Base-by-base conservation (phyloP, 441 rosid genomes). In the Hura crepitans region DNA sequence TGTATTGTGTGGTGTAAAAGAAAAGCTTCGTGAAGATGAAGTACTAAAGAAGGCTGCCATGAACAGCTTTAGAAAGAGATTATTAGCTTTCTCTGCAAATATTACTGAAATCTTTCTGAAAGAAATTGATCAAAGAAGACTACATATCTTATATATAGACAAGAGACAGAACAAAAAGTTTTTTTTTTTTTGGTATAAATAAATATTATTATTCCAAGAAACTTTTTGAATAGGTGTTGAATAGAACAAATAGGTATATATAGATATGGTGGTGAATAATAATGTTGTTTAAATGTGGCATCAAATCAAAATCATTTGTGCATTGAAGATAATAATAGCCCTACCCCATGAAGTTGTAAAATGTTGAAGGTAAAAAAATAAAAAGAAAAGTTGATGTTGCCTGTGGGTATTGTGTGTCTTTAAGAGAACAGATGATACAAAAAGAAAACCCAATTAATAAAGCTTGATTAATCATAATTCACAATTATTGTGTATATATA, bases 231-330 rank as follows among this genome's bases (percentile, higher is more conserved):
- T 4, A n/a, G 8, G 50, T 42, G 28, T 58, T 5, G 17, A 62
- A n/a, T 22, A 70, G 66, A 39, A 49, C 2, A 13, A 10, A 42
- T 9, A 1, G 46, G 46, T 42, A 9, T 0, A 42, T 11, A 35
- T 42, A n/a, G n/a, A n/a, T n/a, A n/a, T n/a, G n/a, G 46, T 2
- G 12, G 8, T 9, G 42, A 6, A 49, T 45, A 62, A 50, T 65
- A 17, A 10, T 55, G 43, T 9, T 42, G 10, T 49, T 12, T 57
- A 13, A 28, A 11, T 51, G 62, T 53, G 78, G 55, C 62, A 72
- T 80, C 77, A 76, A 81, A 84, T 84, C 80, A 78, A 78, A 81
- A 76, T 78, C 73, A 74, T 81, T 72, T 70, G 80, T 5, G 47
- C 57, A 65, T 72, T 59, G 72, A 61, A 47, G 64, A 60, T 75